These are phyloP conservation scores for Podospora bellae-mahoneyi DNA, from an alignment of 495 filamentous ascomycete genomes.

Conservation along the genomic window DNA sequence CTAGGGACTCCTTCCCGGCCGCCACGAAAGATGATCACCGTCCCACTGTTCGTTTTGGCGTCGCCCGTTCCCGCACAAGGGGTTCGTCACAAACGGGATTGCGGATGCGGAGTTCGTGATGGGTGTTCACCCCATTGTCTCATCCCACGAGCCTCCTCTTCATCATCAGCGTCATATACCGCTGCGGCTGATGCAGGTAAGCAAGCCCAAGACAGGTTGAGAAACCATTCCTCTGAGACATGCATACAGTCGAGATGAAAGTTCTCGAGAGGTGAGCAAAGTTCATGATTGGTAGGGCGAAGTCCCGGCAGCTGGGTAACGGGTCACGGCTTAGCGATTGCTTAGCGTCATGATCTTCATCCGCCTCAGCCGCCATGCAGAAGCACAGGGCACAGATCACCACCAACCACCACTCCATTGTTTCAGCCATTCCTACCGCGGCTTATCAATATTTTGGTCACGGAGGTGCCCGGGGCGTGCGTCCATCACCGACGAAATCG, in stretches of 20 bases:
- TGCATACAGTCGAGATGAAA: conserved; percentile 1
- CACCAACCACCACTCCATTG: conserved; percentile 7
- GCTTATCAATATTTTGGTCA: not conserved
- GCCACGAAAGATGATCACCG: not conserved
- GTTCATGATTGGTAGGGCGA: not conserved
- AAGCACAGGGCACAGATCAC: not conserved
- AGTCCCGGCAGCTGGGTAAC: conserved; percentile 6
- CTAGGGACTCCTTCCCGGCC: not conserved
- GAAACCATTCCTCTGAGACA: not conserved
- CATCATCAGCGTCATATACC: not conserved
- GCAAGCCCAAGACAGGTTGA: not conserved
- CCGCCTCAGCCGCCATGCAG: conserved; percentile 24
- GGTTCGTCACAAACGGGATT: not conserved
- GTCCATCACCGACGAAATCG: conserved; percentile 19
- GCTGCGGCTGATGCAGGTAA: not conserved
- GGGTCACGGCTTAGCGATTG: not conserved
- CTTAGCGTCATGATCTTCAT: conserved; percentile 27
- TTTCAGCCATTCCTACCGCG: conserved; percentile 18
- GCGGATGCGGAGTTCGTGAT: not conserved
- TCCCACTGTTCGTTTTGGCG: not conserved
- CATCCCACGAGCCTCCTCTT: not conserved
- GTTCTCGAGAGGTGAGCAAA: not conserved
- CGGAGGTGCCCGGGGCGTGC: not conserved
- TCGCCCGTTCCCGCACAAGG: not conserved
- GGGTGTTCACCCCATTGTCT: not conserved